Percentiles rank a stretch among this genome's conserved stretches.
These are phyloP conservation scores for Nigrospora osmanthi DNA, from an alignment of 2,329 filamentous ascomycete species.

Conservation along the genomic window DNA sequence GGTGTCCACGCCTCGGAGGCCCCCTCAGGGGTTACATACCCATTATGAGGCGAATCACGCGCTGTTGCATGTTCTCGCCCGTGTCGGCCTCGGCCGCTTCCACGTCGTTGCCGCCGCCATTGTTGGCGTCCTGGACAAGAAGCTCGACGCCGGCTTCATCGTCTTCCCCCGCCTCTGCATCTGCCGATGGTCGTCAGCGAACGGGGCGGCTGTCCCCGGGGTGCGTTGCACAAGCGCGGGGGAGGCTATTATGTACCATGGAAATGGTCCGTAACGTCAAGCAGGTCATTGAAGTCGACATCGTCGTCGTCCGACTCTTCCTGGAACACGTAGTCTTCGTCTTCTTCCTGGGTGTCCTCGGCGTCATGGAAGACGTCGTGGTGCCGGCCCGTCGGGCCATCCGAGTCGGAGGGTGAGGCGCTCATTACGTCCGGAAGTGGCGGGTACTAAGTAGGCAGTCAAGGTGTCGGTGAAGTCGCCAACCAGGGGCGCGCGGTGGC, in stretches of 20 bases:
- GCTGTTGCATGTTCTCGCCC: slow-evolving; percentile 8
- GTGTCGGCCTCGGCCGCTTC: slow-evolving; percentile 12
- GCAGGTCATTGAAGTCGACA: slow-evolving; percentile 5
- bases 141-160: slow-evolving; percentile 19
- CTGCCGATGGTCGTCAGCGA: not conserved
- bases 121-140: slow-evolving; percentile 20
- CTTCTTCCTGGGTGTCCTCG: slow-evolving; percentile 12
- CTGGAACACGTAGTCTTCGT: slow-evolving; percentile 15
- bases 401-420: not conserved
- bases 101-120: slow-evolving; percentile 16
- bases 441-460: too few species aligned
- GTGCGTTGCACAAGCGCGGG: not conserved
- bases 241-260: slow-evolving; percentile 13
- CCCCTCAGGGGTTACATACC: slow-evolving; percentile 11
- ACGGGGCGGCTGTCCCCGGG: not conserved
- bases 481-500: too few species aligned
- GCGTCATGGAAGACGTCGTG: slow-evolving; percentile 16
- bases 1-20: too few species aligned
- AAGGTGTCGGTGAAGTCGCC: too few species aligned
- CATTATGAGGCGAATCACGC: slow-evolving; percentile 18
- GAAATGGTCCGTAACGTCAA: slow-evolving; percentile 20
- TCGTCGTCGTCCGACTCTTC: slow-evolving; percentile 13
- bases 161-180: slow-evolving; percentile 15
- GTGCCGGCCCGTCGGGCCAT: not conserved
- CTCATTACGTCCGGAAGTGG: slow-evolving; percentile 1